Evolutionary conservation across 2,329 filamentous ascomycete genomes (phyloP).

Genomic region (Colletotrichum nymphaeae): DNA sequence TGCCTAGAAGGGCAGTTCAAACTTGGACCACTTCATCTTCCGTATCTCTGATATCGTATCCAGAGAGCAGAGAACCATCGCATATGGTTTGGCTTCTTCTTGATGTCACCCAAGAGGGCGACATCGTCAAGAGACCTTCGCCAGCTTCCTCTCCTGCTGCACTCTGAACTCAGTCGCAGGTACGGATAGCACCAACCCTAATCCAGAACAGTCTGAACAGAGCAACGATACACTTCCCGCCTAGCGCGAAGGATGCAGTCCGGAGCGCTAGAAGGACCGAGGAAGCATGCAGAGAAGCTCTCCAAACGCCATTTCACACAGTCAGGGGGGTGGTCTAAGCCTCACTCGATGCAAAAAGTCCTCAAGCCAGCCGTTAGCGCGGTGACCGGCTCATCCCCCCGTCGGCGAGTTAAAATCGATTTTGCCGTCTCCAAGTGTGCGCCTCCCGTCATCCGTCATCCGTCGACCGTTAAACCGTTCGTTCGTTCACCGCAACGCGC

Average conservation of each 20-base stretch:
- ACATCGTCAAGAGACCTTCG: conserved; percentile 4
- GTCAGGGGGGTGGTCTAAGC: conserved; percentile 31
- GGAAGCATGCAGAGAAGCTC: conserved; percentile 34
- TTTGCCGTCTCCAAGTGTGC: conserved; percentile 9
- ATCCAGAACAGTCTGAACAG: background rate
- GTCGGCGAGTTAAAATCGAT: conserved; percentile 26
- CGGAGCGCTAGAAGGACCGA: conserved; percentile 36
- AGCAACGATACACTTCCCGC: conserved; percentile 15
- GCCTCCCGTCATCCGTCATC: conserved; percentile 19
- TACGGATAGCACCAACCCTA: background rate
- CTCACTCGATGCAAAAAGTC: conserved; percentile 35
- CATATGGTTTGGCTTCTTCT: background rate
- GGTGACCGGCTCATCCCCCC: conserved; percentile 10
- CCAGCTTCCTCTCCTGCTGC: background rate
- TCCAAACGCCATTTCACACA: conserved; percentile 16
- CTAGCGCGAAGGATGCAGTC: conserved; percentile 23
- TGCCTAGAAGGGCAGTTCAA: background rate
- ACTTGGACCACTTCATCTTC: background rate
- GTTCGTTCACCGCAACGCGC: background rate
- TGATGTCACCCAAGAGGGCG: conserved; percentile 2
- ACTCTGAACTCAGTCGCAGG: background rate
- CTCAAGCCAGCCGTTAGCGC: conserved; percentile 22
- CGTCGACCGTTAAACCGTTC: background rate
- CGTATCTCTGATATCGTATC: background rate
- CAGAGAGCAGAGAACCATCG: background rate